These are phyloP conservation scores for Pistacia atlantica DNA, from an alignment of 345 rosid genomes.

Conservation along the genomic window DNA sequence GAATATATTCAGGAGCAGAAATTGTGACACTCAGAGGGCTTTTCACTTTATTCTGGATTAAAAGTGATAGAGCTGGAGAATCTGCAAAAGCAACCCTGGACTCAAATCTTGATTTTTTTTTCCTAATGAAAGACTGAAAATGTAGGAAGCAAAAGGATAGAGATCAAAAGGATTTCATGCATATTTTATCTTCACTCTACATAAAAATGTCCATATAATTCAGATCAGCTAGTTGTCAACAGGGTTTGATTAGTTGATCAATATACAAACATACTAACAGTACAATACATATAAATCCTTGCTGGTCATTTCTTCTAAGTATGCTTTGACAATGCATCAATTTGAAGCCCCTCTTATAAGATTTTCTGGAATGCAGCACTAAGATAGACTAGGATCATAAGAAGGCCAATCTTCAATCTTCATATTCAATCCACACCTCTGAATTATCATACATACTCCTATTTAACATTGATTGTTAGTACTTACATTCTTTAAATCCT, in stretches of 20 bases:
- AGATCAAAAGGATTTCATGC: background rate
- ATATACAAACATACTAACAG: background rate
- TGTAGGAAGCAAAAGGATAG: background rate
- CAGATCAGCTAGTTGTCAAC: background rate
- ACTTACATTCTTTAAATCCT: background rate
- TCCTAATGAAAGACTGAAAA: background rate
- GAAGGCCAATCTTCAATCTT: conserved; percentile 1
- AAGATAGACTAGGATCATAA: background rate
- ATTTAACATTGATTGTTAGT: background rate
- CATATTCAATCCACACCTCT: background rate
- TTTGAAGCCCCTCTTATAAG: background rate
- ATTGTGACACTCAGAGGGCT: conserved; percentile 46
- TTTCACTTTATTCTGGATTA: conserved; percentile 70
- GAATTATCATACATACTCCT: background rate
- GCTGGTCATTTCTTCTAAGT: background rate
- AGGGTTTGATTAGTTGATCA: background rate
- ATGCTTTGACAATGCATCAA: background rate
- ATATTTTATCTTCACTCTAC: background rate
- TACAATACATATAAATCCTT: background rate
- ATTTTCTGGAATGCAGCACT: background rate
- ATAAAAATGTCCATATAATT: background rate
- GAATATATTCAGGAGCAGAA: conserved; percentile 56
- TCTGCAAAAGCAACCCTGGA: conserved; percentile 43
- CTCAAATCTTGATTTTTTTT: conserved; percentile 18
- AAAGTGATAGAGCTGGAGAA: conserved; percentile 65